Base-by-base conservation (phyloP, 257 asterid genomes). In the Prunella vulgaris region DNA sequence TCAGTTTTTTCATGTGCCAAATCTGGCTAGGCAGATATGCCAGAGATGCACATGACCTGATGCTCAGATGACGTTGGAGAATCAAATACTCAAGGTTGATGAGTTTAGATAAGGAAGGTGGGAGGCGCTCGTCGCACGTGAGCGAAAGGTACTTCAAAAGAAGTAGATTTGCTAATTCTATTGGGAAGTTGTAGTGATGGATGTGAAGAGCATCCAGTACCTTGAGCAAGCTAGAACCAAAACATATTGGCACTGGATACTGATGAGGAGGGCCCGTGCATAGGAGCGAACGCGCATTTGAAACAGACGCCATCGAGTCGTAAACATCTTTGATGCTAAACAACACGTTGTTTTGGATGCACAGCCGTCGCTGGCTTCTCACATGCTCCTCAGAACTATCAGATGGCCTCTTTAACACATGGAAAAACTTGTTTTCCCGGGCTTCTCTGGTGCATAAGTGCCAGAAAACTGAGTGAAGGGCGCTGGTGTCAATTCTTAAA, bases 381-480 rank as follows among this genome's bases (percentile, higher is more conserved):
- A 9, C 52, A 25, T 2, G 28, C 18, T 64, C 42, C 7, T 4
- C 15, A 2, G 24, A 5, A 6, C 6, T 27, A 44, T 44, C 37
- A 5, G 2, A 22, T 6, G 2, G 6, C 21, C 27, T 44, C 28
- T 27, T 8, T 2, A 64, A 4, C 44, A 64, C 42, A 24, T 44
- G 44, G 15, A 24, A 42, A 22, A 64, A 44, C 59, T 64, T 64
- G 3, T 6, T 28, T 27, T 44, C 46, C n/a, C 13, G 10, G 9
- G 59, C 70, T 46, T 65, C 27, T 14, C 22, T 42, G 13, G 1
- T 40, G n/a, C 37, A 38, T 1, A 63, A 32, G 21, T 56, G 30
- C 71, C 65, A 64, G 5, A 64, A 65, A 25, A 24, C 49, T 38
- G 69, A 64, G 60, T 77, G 57, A 7, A 77, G 68, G 12, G 62